Evolutionary conservation across 257 asterid species (phyloP).

Genomic region (Asclepias syriaca): DNA sequence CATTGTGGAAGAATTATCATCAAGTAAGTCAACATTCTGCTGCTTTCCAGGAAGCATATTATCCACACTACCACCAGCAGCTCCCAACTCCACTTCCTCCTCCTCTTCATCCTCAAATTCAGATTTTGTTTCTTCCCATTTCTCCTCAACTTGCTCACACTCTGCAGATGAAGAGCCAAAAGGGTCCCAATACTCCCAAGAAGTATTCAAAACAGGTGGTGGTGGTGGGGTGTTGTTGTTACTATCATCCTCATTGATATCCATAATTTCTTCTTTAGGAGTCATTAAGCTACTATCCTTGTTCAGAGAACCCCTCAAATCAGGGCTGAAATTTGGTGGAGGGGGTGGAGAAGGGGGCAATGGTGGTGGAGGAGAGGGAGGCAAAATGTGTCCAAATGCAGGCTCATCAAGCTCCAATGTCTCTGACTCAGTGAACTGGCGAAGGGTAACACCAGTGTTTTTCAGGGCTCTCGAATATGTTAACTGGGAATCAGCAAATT

Average conservation of each 20-base stretch:
- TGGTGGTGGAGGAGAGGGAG: constrained; percentile 73
- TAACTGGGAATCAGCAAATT: constrained; percentile 69
- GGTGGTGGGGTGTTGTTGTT: constrained; percentile 46
- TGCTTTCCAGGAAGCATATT: constrained; percentile 23
- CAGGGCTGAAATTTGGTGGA: constrained; percentile 73
- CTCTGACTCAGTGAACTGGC: constrained; percentile 83
- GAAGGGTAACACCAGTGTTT: constrained; percentile 72
- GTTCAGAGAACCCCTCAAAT: constrained; percentile 28
- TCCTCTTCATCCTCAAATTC: constrained; percentile 52
- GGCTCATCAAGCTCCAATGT: constrained; percentile 63
- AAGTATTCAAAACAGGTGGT: constrained; percentile 46
- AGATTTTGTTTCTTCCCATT: constrained; percentile 55
- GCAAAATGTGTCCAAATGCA: constrained; percentile 35
- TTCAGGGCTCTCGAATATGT: constrained; percentile 67
- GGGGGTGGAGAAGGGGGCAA: constrained; percentile 74
- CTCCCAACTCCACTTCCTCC: constrained; percentile 26
- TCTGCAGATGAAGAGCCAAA: constrained; percentile 40
- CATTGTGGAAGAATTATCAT: constrained; percentile 43
- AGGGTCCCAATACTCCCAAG: constrained; percentile 68
- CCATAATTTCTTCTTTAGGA: constrained; percentile 41
- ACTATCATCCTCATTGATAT: constrained; percentile 37
- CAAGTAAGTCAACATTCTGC: constrained; percentile 31
- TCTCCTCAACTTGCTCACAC: constrained; percentile 40
- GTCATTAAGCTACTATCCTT: constrained; percentile 17
- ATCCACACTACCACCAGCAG: constrained; percentile 16